phyloP scores from a whole-genome alignment of 257 asterid genomes.

The Solanum chaucha region DNA sequence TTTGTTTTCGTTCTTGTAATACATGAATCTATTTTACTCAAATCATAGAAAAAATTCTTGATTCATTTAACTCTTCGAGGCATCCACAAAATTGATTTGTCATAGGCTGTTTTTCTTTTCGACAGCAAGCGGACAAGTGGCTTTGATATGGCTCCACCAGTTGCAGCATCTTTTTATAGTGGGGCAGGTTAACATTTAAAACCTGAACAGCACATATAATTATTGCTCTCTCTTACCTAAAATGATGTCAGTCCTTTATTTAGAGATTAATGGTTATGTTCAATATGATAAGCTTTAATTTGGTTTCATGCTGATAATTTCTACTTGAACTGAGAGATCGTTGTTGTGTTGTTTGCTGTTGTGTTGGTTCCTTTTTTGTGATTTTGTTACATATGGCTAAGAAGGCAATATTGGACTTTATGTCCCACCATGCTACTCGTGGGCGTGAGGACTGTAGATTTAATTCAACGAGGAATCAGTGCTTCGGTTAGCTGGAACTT shows the following conservation, averaged over 20 bases:
- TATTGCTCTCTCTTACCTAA: background rate
- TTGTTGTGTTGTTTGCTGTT: constrained; percentile 94
- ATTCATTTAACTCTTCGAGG: background rate
- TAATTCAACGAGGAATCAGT: constrained; percentile 68
- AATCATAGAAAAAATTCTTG: background rate
- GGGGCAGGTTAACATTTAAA: constrained; percentile 26
- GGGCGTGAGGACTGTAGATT: constrained; percentile 99
- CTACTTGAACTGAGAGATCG: constrained; percentile 73
- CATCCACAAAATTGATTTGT: background rate
- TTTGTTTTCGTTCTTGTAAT: background rate
- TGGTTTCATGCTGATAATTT: background rate
- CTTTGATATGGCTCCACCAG: constrained; percentile 54
- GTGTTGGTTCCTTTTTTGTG: constrained; percentile 97
- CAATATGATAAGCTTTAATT: background rate
- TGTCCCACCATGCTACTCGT: constrained; percentile 98
- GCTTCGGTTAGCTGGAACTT: constrained; percentile 50
- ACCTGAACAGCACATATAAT: background rate
- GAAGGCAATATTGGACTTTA: constrained; percentile 99
- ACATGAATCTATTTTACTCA: background rate
- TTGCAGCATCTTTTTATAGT: constrained; percentile 20
- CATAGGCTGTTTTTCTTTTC: background rate
- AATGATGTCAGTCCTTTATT: background rate
- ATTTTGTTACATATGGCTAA: constrained; percentile 83
- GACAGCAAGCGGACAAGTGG: constrained; percentile 56
- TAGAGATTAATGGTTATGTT: background rate